phyloP scores from a whole-genome alignment of 1,139 yeast species.

The Pichia sp. region DNA sequence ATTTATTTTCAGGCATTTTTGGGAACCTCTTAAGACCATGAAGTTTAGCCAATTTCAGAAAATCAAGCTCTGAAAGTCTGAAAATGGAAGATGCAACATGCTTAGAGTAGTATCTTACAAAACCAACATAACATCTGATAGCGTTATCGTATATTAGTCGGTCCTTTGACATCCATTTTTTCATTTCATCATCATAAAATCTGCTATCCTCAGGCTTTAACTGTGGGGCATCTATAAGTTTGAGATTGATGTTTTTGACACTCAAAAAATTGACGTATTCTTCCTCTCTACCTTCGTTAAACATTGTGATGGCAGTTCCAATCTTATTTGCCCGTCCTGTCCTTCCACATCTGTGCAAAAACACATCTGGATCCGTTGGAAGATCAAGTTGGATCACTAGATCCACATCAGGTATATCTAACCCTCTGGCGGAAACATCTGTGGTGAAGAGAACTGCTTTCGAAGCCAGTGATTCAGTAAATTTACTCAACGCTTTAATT shows the following conservation, averaged over 20 bases:
- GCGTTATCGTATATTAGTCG: slow-evolving; percentile 78
- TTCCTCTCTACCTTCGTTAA: slow-evolving; percentile 71
- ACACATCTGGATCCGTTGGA: slow-evolving; percentile 85
- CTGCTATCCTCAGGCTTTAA: background rate
- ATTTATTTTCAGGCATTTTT: slow-evolving; percentile 83
- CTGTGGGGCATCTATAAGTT: slow-evolving; percentile 32
- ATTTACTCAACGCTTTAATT: slow-evolving; percentile 60
- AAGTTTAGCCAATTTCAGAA: slow-evolving; percentile 64
- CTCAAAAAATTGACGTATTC: slow-evolving; percentile 77
- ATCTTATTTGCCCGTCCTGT: slow-evolving; percentile 86
- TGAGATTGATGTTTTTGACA: slow-evolving; percentile 61
- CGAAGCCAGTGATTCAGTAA: slow-evolving; percentile 41
- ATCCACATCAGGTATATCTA: slow-evolving; percentile 90
- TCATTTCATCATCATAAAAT: slow-evolving; percentile 36
- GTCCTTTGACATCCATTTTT: slow-evolving; percentile 63
- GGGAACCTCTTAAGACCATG: slow-evolving; percentile 85
- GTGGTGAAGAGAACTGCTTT: slow-evolving; percentile 72
- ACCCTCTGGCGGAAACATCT: slow-evolving; percentile 90
- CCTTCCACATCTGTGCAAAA: slow-evolving; percentile 86
- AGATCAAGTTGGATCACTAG: slow-evolving; percentile 84
- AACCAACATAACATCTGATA: slow-evolving; percentile 76
- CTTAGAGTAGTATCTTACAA: slow-evolving; percentile 75
- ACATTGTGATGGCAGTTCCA: slow-evolving; percentile 73
- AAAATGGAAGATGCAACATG: slow-evolving; percentile 92
- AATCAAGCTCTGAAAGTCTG: slow-evolving; percentile 66